Evolutionary conservation across 1,284 basidiomycete species (phyloP).

Genomic region (Cryptococcus sp.): DNA sequence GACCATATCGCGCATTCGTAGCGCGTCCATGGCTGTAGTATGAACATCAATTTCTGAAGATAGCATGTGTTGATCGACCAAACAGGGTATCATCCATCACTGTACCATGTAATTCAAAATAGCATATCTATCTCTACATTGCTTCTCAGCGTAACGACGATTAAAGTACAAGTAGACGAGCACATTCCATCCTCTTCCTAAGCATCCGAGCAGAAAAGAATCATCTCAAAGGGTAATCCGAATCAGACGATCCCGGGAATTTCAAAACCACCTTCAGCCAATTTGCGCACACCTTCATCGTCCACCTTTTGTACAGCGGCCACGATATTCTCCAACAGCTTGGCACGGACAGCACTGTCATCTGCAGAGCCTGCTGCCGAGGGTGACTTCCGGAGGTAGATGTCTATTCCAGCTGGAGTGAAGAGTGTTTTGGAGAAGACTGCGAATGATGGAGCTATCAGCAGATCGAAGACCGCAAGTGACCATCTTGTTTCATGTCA

Average conservation of each 20-base stretch:
- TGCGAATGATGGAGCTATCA: slow-evolving; percentile 4
- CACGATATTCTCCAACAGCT: slow-evolving; percentile 25
- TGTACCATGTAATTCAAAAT: too few relatives aligned
- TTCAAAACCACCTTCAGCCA: slow-evolving; percentile 35
- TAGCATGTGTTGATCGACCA: too few relatives aligned
- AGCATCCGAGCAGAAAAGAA: not conserved
- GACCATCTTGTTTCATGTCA: not conserved
- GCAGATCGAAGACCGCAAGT: not conserved
- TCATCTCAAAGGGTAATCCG: not conserved
- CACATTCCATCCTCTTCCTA: too few relatives aligned
- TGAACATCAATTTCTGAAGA: too few relatives aligned
- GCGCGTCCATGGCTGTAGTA: too few relatives aligned
- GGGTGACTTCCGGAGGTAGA: slow-evolving; percentile 51
- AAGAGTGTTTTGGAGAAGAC: slow-evolving; percentile 60
- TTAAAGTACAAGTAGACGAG: too few relatives aligned
- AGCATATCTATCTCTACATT: too few relatives aligned
- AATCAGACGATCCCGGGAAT: slow-evolving; percentile 31
- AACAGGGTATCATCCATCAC: too few relatives aligned
- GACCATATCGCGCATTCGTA: too few relatives aligned
- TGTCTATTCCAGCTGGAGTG: slow-evolving; percentile 59
- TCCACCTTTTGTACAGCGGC: slow-evolving; percentile 14
- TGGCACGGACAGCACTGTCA: slow-evolving; percentile 10
- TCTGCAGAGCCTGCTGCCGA: slow-evolving; percentile 1
- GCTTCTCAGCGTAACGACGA: too few relatives aligned
- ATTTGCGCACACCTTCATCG: slow-evolving; percentile 21